Conservation (phyloP, 2,329 filamentous ascomycete species). For the Trichoderma atrobrunneum region DNA sequence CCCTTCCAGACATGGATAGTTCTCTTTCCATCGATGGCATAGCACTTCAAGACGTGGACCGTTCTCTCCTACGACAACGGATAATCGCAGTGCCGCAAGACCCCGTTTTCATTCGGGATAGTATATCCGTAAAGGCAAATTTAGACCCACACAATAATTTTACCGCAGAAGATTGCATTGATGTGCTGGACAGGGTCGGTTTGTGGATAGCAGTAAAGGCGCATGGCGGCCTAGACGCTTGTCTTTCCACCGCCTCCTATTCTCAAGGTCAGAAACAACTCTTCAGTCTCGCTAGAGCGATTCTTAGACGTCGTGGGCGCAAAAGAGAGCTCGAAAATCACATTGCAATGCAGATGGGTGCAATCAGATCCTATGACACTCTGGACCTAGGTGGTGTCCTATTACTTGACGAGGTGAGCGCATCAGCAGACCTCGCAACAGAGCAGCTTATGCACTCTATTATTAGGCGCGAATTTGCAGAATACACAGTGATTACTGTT, state of each 20-base stretch:
- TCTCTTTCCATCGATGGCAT: slow-evolving; percentile 42
- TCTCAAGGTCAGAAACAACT: too few species aligned
- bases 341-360: background rate
- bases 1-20: too few species aligned
- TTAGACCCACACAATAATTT: slow-evolving; percentile 40
- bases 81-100: slow-evolving; percentile 55
- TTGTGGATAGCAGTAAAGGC: too few species aligned
- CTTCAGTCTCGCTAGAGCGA: too few species aligned
- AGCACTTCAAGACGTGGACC: slow-evolving; percentile 37
- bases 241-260: too few species aligned
- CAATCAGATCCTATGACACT: too few species aligned
- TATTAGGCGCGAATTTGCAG: slow-evolving; percentile 24
- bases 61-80: slow-evolving; percentile 42
- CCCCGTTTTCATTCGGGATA: slow-evolving; percentile 48
- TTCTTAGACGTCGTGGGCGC: too few species aligned
- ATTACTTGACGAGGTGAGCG: slow-evolving; percentile 33
- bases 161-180: slow-evolving; percentile 33
- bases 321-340: slow-evolving; percentile 14
- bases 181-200: slow-evolving; percentile 27
- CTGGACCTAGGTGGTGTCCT: slow-evolving; percentile 17
- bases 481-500: slow-evolving; percentile 30
- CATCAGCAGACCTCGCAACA: slow-evolving; percentile 28
- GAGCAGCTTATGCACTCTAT: slow-evolving; percentile 23
- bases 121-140: slow-evolving; percentile 40
- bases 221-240: too few species aligned